Percentiles rank a stretch among this genome's conserved stretches.
phyloP scores from a whole-genome alignment of 140 eudicot species.

The Oenanthe javanica region DNA sequence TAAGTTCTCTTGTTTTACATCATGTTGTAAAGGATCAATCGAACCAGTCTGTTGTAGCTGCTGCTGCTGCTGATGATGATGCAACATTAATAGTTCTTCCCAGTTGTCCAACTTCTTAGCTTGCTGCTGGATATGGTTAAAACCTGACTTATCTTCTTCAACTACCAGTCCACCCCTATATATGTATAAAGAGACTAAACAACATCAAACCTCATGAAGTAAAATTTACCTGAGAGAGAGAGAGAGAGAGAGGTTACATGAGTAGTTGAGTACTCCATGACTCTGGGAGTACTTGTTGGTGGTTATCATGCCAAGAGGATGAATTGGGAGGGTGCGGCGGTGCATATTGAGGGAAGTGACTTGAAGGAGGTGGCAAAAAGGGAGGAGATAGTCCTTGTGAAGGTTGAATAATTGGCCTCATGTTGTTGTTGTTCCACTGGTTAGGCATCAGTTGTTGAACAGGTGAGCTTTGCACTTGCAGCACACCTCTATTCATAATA shows the following conservation, averaged over 20 bases:
- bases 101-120: conserved; percentile 62
- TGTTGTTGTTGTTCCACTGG: conserved; percentile 50
- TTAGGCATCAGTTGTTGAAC: conserved; percentile 70
- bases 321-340: not conserved
- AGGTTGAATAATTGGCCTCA: conserved; percentile 34
- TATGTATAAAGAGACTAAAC: not conserved
- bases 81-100: conserved; percentile 48
- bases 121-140: conserved; percentile 26
- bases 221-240: not conserved
- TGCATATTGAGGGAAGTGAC: conserved; percentile 13
- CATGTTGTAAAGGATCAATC: conserved; percentile 5
- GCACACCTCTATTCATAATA: conserved; percentile 58
- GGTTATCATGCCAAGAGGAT: conserved; percentile 27
- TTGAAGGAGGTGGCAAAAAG: conserved; percentile 18
- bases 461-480: conserved; percentile 53
- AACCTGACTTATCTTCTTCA: conserved; percentile 28
- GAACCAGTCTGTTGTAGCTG: conserved; percentile 22
- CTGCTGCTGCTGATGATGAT: conserved; percentile 21
- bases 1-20: conserved; percentile 55
- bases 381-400: conserved; percentile 20
- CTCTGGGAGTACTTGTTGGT: conserved; percentile 47
- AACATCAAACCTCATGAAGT: not conserved
- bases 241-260: conserved; percentile 43
- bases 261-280: conserved; percentile 68
- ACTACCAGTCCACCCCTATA: conserved; percentile 55